Percentiles rank a stretch among this genome's conserved stretches.
phyloP scores from a whole-genome alignment of 768 basidiomycete genomes.

The Pulveroboletus sp. region DNA sequence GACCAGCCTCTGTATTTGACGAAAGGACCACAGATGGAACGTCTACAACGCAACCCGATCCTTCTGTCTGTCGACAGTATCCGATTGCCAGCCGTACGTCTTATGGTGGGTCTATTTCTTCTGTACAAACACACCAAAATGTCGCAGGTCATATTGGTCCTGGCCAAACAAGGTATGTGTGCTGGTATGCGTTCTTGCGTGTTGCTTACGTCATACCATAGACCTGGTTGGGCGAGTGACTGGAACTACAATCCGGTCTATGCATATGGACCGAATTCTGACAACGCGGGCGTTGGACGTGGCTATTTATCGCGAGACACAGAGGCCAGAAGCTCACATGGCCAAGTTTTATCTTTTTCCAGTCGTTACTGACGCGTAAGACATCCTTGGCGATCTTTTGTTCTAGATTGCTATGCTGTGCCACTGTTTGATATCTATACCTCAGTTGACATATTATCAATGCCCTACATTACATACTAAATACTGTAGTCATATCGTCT shows the following conservation, averaged over 20 bases:
- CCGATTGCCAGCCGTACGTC: neutral
- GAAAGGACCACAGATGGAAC: conserved; percentile 4
- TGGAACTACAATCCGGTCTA: conserved; percentile 14
- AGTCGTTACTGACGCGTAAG: conserved; percentile 10
- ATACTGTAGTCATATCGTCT: conserved; percentile 5
- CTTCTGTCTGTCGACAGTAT: conserved; percentile 2
- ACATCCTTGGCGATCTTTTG: too few relatives aligned
- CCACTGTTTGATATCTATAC: conserved; percentile 1
- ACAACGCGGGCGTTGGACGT: neutral
- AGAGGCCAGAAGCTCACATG: conserved; percentile 1
- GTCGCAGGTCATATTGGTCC: neutral
- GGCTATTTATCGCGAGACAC: conserved; percentile 2
- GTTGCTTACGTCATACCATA: neutral
- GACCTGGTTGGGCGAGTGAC: conserved; percentile 16
- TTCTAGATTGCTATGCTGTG: too few relatives aligned
- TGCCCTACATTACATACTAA: conserved; percentile 14
- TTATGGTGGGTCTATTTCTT: conserved; percentile 3
- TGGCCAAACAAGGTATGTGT: conserved; percentile 13
- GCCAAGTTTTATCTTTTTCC: conserved; percentile 10
- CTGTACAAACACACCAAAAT: conserved; percentile 1
- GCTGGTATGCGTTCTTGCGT: neutral
- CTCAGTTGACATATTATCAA: conserved; percentile 5
- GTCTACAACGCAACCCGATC: neutral
- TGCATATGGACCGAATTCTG: conserved; percentile 9
- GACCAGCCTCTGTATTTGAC: conserved; percentile 6